These are phyloP conservation scores for Yarrowia phangngaensis DNA, from an alignment of 805 yeast genomes.

Conservation along the genomic window DNA sequence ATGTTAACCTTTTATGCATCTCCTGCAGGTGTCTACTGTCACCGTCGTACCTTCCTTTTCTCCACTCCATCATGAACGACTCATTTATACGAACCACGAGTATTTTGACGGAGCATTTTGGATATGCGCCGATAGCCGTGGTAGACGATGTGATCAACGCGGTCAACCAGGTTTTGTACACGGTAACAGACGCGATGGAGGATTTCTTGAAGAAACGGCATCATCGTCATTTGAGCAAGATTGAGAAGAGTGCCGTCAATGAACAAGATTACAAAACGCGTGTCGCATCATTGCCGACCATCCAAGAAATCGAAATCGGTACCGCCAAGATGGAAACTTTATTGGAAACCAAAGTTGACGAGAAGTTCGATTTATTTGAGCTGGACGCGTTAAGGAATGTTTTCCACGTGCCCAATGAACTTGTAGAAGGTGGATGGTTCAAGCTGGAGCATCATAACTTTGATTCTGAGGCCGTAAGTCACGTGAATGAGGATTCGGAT, in stretches of 20 bases:
- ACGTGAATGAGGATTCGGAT: slow-evolving; percentile 15
- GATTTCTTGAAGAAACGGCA: slow-evolving; percentile 49
- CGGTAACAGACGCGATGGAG: slow-evolving; percentile 76
- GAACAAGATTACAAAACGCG: slow-evolving; percentile 28
- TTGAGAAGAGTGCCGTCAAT: slow-evolving; percentile 30
- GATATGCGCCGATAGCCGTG: slow-evolving; percentile 74
- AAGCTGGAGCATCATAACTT: slow-evolving; percentile 60
- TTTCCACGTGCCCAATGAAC: slow-evolving; percentile 61
- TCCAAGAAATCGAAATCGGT: slow-evolving; percentile 62
- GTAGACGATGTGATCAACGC: slow-evolving; percentile 86
- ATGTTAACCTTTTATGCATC: too few species aligned
- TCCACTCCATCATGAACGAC: slow-evolving; percentile 17
- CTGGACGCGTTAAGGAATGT: slow-evolving; percentile 75
- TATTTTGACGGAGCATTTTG: slow-evolving; percentile 78
- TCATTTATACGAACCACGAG: slow-evolving; percentile 40
- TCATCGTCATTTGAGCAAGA: slow-evolving; percentile 32
- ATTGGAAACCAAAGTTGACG: slow-evolving; percentile 70
- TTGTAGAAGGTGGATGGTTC: slow-evolving; percentile 63
- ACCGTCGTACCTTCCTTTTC: too few species aligned
- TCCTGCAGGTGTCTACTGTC: too few species aligned
- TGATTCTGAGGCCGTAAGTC: slow-evolving; percentile 14
- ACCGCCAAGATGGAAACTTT: slow-evolving; percentile 75
- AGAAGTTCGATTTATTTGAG: slow-evolving; percentile 82
- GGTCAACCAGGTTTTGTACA: slow-evolving; percentile 77
- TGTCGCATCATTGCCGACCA: slow-evolving; percentile 24